Evolutionary conservation across 1,139 yeast genomes (phyloP).

Genomic region (Debaryomyces udenii): DNA sequence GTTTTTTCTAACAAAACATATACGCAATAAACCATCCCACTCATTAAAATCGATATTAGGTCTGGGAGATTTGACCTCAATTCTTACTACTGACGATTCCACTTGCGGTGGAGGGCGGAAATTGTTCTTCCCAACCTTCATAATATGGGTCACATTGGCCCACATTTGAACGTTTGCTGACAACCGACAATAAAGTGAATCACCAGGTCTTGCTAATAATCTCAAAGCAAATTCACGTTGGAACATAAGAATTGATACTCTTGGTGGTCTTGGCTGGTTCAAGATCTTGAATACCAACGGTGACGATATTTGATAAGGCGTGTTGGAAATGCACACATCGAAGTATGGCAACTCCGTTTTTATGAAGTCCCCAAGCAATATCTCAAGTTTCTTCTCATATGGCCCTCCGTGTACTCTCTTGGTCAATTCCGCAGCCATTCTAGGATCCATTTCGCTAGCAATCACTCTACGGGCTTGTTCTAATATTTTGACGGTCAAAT

Average conservation of each 20-base stretch:
- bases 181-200: constrained; percentile 83
- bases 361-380: constrained; percentile 92
- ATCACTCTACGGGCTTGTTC: constrained; percentile 91
- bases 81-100: constrained; percentile 92
- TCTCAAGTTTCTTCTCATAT: constrained; percentile 85
- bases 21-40: constrained; percentile 95
- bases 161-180: constrained; percentile 99
- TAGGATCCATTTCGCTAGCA: constrained; percentile 98
- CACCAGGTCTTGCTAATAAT: constrained; percentile 94
- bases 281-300: constrained; percentile 92
- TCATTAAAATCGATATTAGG: constrained; percentile 91
- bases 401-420: constrained; percentile 98
- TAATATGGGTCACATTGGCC: constrained; percentile 96
- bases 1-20: constrained; percentile 90
- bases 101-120: constrained; percentile 99
- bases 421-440: constrained; percentile 98
- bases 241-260: constrained; percentile 95
- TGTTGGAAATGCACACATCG: constrained; percentile 94
- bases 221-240: constrained; percentile 96
- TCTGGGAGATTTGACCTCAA: constrained; percentile 88
- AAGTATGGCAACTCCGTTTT: constrained; percentile 93
- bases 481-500: constrained; percentile 86
- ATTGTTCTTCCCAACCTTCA: constrained; percentile 97
- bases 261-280: constrained; percentile 90
- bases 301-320: constrained; percentile 97